Evolutionary conservation across 129 eudicot species (phyloP).

Genomic region (Solidago caesia): DNA sequence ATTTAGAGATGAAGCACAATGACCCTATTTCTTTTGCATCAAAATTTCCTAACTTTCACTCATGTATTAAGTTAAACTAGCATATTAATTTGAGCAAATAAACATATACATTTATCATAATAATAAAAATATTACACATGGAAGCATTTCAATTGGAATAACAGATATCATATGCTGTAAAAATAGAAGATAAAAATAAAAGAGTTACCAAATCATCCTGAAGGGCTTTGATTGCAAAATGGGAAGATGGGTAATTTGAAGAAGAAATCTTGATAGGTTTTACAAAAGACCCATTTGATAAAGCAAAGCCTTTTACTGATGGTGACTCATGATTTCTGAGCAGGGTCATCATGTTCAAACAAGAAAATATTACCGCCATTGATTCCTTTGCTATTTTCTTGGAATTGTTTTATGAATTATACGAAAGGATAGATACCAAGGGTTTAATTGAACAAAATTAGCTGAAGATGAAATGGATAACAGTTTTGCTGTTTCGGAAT

Average conservation of each 20-base stretch:
- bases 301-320: constrained; percentile 11
- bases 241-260: not conserved
- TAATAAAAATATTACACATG: not conserved
- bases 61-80: too few relatives aligned
- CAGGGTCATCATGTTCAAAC: constrained; percentile 23
- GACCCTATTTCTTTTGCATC: too few relatives aligned
- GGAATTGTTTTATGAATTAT: not conserved
- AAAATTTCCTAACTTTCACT: too few relatives aligned
- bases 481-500: too few relatives aligned
- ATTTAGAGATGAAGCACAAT: too few relatives aligned
- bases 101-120: too few relatives aligned
- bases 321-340: constrained; percentile 23
- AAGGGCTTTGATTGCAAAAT: constrained; percentile 24
- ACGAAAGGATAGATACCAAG: not conserved
- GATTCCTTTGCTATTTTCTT: not conserved
- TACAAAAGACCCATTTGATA: constrained; percentile 25
- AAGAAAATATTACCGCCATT: constrained; percentile 35
- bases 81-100: too few relatives aligned
- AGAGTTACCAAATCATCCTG: constrained; percentile 26
- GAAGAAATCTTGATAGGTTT: constrained; percentile 30
- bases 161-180: not conserved
- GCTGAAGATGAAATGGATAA: too few relatives aligned
- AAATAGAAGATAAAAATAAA: not conserved
- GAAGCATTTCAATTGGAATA: not conserved
- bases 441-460: constrained; percentile 5